These are phyloP conservation scores for Jamesozyma spencerorum DNA, from an alignment of 805 yeast genomes.

Conservation along the genomic window DNA sequence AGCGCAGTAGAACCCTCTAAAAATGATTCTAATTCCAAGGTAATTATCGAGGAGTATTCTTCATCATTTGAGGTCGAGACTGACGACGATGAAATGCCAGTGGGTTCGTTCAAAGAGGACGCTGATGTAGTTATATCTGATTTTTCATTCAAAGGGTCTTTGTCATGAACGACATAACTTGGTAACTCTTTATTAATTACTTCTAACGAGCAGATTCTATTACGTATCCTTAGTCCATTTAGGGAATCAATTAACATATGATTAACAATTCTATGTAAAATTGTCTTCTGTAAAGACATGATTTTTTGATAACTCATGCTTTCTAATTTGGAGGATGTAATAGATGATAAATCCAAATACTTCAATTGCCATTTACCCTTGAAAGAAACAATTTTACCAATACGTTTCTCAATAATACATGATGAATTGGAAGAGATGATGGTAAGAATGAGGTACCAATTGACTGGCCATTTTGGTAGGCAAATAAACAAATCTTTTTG, in stretches of 20 bases:
- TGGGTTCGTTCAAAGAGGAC: no score
- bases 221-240: conserved; percentile 25
- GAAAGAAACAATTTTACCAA: conserved; percentile 26
- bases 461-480: conserved; percentile 29
- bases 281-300: conserved; percentile 22
- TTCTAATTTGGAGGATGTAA: conserved; percentile 23
- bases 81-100: no score
- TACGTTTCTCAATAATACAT: conserved; percentile 27
- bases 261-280: conserved; percentile 27
- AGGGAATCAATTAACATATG: conserved; percentile 31
- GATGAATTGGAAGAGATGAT: conserved; percentile 27
- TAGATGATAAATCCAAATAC: conserved; percentile 21
- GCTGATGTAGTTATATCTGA: no score
- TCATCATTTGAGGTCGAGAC: conserved; percentile 1
- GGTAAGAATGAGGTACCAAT: conserved; percentile 29
- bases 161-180: conserved; percentile 13
- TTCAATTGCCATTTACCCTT: conserved; percentile 28
- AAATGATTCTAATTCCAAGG: conserved; percentile 26
- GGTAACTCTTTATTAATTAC: conserved; percentile 14
- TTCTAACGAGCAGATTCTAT: conserved; percentile 20
- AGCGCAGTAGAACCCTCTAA: conserved; percentile 24
- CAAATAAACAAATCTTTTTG: conserved; percentile 27
- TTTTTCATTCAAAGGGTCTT: no score
- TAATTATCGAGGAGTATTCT: conserved; percentile 20
- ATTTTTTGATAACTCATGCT: conserved; percentile 29